phyloP scores from a whole-genome alignment of 1,284 basidiomycete genomes.

The Termitomyces sp. region DNA sequence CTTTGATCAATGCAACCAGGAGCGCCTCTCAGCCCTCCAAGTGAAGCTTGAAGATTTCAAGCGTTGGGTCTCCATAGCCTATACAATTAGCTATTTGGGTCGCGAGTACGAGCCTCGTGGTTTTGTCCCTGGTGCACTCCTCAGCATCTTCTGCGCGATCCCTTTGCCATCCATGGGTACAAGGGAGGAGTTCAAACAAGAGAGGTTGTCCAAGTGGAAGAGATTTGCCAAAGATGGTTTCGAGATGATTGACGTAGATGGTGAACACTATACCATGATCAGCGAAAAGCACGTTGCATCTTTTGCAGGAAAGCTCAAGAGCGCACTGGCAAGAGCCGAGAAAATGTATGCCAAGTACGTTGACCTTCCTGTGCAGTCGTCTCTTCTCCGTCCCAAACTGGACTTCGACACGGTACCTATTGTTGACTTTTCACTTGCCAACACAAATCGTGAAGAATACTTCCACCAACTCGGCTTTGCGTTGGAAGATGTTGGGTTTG shows the following conservation, averaged over 20 bases:
- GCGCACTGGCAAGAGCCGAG: slow-evolving; percentile 19
- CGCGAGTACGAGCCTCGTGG: slow-evolving; percentile 24
- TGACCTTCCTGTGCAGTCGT: background rate
- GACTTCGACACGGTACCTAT: slow-evolving; percentile 24
- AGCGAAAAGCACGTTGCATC: slow-evolving; percentile 22
- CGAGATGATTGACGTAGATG: slow-evolving; percentile 31
- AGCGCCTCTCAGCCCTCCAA: slow-evolving; percentile 23
- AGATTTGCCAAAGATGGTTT: slow-evolving; percentile 22
- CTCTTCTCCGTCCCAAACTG: slow-evolving; percentile 12
- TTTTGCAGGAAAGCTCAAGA: slow-evolving; percentile 19
- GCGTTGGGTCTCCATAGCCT: slow-evolving; percentile 28
- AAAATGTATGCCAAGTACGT: slow-evolving; percentile 1
- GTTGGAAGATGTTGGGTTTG: slow-evolving; percentile 26
- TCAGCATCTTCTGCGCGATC: slow-evolving; percentile 27
- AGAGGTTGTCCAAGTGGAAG: slow-evolving; percentile 22
- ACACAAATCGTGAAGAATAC: slow-evolving; percentile 19
- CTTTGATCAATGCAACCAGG: slow-evolving; percentile 22
- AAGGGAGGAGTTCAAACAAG: slow-evolving; percentile 26
- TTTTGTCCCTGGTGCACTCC: slow-evolving; percentile 20
- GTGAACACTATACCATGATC: slow-evolving; percentile 32
- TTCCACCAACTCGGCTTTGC: slow-evolving; percentile 23
- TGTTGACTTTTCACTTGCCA: slow-evolving; percentile 25
- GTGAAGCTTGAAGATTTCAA: slow-evolving; percentile 22
- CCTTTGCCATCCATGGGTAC: slow-evolving; percentile 28
- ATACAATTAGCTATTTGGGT: slow-evolving; percentile 23